A percentile compares a stretch with the other conserved stretches of the same genome.
These are phyloP conservation scores for Mrakia blollopis DNA, from an alignment of 768 basidiomycete genomes.

Conservation along the genomic window DNA sequence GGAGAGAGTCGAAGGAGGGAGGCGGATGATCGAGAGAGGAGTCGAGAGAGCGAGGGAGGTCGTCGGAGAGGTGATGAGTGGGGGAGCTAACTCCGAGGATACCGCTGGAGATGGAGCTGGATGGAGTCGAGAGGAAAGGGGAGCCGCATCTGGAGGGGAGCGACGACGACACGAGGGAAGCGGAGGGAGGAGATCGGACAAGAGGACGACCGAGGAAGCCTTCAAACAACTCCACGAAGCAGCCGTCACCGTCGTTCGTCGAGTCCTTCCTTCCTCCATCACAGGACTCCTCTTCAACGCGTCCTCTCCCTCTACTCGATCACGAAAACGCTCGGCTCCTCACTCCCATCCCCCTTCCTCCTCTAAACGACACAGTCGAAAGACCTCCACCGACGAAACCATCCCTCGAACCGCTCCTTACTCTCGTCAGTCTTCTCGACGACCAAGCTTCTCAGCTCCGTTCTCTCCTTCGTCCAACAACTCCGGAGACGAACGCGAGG, in stretches of 20 bases:
- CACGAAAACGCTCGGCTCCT: neutral
- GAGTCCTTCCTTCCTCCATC: neutral
- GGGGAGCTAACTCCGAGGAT: neutral
- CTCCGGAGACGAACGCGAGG: neutral
- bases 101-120: neutral
- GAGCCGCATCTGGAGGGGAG: neutral
- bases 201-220: conserved; percentile 12
- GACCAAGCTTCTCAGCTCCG: conserved; percentile 4
- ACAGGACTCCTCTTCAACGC: neutral
- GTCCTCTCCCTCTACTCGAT: neutral
- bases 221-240: conserved; percentile 11
- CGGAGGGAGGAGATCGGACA: neutral
- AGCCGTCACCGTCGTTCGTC: neutral
- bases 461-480: neutral
- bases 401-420: conserved; percentile 5
- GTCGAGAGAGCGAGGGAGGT: conserved; percentile 11
- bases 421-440: conserved; percentile 4
- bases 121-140: neutral
- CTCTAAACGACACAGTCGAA: neutral
- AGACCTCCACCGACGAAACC: neutral
- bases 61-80: conserved; percentile 1
- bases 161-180: neutral
- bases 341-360: neutral
- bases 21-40: conserved; percentile 7
- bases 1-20: conserved; percentile 13